Percentiles rank a stretch among this genome's conserved stretches.
Evolutionary conservation across 257 asterid species (phyloP).

Genomic region (Leonotis leonurus): DNA sequence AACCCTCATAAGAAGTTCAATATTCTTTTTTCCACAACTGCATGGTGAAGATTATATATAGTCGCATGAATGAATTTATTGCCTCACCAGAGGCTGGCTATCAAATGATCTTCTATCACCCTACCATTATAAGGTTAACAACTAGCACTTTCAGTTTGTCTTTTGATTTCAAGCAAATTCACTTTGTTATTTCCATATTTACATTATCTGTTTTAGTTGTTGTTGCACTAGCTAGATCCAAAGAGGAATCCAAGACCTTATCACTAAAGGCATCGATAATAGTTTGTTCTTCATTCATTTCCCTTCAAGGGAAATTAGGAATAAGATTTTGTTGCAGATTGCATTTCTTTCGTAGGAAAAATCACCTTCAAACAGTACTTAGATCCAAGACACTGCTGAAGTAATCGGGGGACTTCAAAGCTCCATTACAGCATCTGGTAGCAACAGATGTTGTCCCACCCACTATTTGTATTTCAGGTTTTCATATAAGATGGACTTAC

Average conservation of each 20-base stretch:
- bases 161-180: neutral
- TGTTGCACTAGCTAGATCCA: neutral
- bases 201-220: neutral
- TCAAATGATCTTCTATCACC: neutral
- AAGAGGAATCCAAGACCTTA: neutral
- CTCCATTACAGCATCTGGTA: neutral
- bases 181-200: neutral
- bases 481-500: neutral
- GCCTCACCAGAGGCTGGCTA: neutral
- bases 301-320: slow-evolving; percentile 1
- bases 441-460: neutral
- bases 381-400: no score
- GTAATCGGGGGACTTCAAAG: neutral
- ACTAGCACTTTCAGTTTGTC: neutral
- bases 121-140: neutral
- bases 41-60: neutral
- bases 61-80: neutral
- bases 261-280: neutral
- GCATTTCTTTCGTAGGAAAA: slow-evolving; percentile 1
- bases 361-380: neutral
- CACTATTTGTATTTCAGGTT: neutral
- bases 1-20: neutral
- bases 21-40: neutral
- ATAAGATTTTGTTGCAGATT: neutral
- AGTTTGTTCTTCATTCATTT: neutral